Evolutionary conservation across 345 rosid genomes (phyloP), one percentile per base, ranked within the genome.

Genomic region (Euphorbia pulcherrima): DNA sequence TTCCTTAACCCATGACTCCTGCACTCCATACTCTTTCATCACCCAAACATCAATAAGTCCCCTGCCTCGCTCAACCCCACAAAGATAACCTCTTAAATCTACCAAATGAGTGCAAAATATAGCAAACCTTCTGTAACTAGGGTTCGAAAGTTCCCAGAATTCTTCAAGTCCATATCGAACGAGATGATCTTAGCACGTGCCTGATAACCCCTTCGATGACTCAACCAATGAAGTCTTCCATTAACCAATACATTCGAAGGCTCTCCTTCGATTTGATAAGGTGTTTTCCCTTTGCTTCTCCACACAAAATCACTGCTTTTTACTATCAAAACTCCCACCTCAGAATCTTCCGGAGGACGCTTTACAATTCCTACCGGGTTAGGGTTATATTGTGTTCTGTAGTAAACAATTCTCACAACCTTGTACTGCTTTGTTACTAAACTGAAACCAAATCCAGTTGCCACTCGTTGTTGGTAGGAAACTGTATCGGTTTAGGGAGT

Each of bases 401-500:
- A 35, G 13, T 61, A 61, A n/a, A 61, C 10, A 0, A 68, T n/a
- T 39, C 67, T 83, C 23, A 89, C 75, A 4, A 89, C 87, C 78
- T 89, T 89, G 82, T 80, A 85, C 40, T 81, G 75, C 30, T 83
- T 77, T 18, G 79, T 80, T 16, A 10, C 60, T 0, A 79, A 81
- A 69, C 84, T 80, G 39, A 78, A 85, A 9, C 92, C 92, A 17
- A 84, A 89, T 26, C 90, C 92, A n/a, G 80, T 79, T 30, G 83
- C 84, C 7, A 84, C 83, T 72, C 79, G 85, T 62, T 81, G 83
- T 24, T 87, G 81, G 18, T 64, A 0, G 75, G 75, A 44, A 74
- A 71, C 66, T 76, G 72, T 47, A 41, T 54, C 16, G 81, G 75
- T 57, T 77, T 52, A 0, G 92, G 92, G 23, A 87, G 80, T 77